phyloP scores from a whole-genome alignment of 2,329 filamentous ascomycete species.

The Fusarium tanahbumbuense region DNA sequence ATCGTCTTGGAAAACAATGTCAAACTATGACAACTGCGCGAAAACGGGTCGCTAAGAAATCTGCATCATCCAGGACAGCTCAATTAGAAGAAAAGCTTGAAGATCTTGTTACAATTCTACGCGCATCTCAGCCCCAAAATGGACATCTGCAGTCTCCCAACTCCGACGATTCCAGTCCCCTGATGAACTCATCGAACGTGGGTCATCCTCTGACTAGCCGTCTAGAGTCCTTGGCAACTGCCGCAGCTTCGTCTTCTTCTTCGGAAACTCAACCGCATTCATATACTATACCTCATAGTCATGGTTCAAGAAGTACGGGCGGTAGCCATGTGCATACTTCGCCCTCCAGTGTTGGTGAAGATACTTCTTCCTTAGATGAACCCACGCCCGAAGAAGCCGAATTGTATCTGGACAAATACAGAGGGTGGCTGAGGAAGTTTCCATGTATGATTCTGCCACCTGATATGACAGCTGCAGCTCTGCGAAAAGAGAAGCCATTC shows the following conservation, averaged over 20 bases:
- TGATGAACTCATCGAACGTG: slow-evolving; percentile 23
- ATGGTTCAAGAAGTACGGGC: slow-evolving; percentile 10
- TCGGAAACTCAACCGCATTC: slow-evolving; percentile 26
- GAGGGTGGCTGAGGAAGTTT: slow-evolving; percentile 56
- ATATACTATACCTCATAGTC: slow-evolving; percentile 18
- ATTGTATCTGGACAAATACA: slow-evolving; percentile 56
- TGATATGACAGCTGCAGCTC: slow-evolving; percentile 51
- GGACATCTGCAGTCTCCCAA: slow-evolving; percentile 25
- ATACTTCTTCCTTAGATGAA: slow-evolving; percentile 42
- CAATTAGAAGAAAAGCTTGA: slow-evolving; percentile 64
- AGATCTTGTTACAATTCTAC: slow-evolving; percentile 60
- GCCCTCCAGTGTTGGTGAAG: slow-evolving; percentile 25
- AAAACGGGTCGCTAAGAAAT: slow-evolving; percentile 52
- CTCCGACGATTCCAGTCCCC: slow-evolving; percentile 10
- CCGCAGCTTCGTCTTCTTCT: slow-evolving; percentile 50
- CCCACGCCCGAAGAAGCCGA: slow-evolving; percentile 54
- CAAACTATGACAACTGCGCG: slow-evolving; percentile 57
- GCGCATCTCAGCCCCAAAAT: slow-evolving; percentile 46
- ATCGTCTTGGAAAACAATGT: slow-evolving; percentile 61
- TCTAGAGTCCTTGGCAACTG: slow-evolving; percentile 53
- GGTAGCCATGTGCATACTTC: slow-evolving; percentile 12
- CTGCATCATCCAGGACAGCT: slow-evolving; percentile 54
- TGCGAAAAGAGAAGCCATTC: slow-evolving; percentile 59
- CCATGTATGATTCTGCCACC: slow-evolving; percentile 58
- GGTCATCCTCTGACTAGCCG: slow-evolving; percentile 45